Evolutionary conservation across 2,329 filamentous ascomycete genomes (phyloP).

Genomic region (Botryosphaeria dothidea): DNA sequence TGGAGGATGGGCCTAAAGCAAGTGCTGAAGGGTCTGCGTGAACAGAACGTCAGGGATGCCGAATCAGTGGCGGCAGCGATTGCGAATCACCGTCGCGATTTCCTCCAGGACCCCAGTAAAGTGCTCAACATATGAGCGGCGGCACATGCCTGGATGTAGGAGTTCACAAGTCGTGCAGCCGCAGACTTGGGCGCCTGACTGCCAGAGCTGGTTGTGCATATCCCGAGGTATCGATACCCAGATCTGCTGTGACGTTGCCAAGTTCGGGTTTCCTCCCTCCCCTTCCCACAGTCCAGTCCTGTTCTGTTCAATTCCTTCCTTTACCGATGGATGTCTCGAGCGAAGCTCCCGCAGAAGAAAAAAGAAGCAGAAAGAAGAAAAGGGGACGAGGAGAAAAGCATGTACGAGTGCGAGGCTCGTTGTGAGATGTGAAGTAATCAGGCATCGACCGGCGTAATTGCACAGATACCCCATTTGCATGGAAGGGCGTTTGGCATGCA

Average conservation of each 20-base stretch:
- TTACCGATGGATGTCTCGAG: neutral
- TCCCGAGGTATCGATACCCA: neutral
- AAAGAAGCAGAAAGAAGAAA: neutral
- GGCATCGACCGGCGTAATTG: constrained; percentile 18
- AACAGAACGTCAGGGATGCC: constrained; percentile 38
- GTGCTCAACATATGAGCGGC: constrained; percentile 35
- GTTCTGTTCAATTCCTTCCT: neutral
- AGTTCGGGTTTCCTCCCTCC: neutral
- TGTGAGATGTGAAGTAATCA: neutral
- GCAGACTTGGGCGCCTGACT: neutral
- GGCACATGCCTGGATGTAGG: neutral
- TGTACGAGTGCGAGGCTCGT: neutral
- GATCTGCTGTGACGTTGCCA: constrained; percentile 17
- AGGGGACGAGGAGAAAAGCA: neutral
- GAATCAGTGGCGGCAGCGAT: constrained; percentile 42
- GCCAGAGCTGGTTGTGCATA: neutral
- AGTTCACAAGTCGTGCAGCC: neutral
- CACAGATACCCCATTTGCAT: constrained; percentile 19
- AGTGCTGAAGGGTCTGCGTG: constrained; percentile 39
- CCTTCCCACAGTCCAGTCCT: neutral
- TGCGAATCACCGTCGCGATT: constrained; percentile 40
- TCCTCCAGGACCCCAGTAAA: constrained; percentile 41
- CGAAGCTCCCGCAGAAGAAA: neutral
- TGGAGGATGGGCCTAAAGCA: constrained; percentile 41
- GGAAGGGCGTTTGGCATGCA: constrained; percentile 13